phyloP scores from a whole-genome alignment of 1,139 yeast genomes.

The Debaryomycetaceae sp. region DNA sequence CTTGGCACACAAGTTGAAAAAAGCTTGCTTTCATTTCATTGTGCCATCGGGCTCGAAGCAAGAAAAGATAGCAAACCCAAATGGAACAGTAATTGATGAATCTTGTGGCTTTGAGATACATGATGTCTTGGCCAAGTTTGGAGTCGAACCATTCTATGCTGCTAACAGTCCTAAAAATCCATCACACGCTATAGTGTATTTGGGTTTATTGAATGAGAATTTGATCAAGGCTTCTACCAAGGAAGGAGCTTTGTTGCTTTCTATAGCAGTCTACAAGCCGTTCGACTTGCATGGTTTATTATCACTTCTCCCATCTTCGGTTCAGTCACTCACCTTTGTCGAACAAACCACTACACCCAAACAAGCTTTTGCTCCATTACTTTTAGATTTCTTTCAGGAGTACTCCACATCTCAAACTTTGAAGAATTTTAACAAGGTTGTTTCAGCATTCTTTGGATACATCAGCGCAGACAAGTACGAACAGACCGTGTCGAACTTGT shows the following conservation, averaged over 20 bases:
- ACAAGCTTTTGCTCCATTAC: slow-evolving; percentile 53
- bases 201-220: slow-evolving; percentile 55
- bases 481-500: slow-evolving; percentile 46
- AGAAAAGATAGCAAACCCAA: slow-evolving; percentile 11
- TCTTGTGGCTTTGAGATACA: slow-evolving; percentile 17
- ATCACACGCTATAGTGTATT: slow-evolving; percentile 51
- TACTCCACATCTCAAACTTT: slow-evolving; percentile 45
- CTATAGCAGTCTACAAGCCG: slow-evolving; percentile 69
- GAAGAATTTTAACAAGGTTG: slow-evolving; percentile 48
- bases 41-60: slow-evolving; percentile 25
- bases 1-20: slow-evolving; percentile 44
- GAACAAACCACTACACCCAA: slow-evolving; percentile 54
- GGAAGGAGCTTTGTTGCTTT: slow-evolving; percentile 46
- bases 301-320: slow-evolving; percentile 50
- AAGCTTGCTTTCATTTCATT: slow-evolving; percentile 70
- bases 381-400: slow-evolving; percentile 72
- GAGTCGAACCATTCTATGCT: slow-evolving; percentile 28
- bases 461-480: slow-evolving; percentile 42
- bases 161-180: slow-evolving; percentile 31
- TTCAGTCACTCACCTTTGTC: slow-evolving; percentile 58
- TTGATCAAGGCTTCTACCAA: slow-evolving; percentile 41
- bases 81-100: slow-evolving; percentile 13
- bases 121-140: slow-evolving; percentile 25
- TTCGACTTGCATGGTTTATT: slow-evolving; percentile 55
- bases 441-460: slow-evolving; percentile 58